phyloP scores from a whole-genome alignment of 164 flowering plant genomes.

The Buxus sempervirens region DNA sequence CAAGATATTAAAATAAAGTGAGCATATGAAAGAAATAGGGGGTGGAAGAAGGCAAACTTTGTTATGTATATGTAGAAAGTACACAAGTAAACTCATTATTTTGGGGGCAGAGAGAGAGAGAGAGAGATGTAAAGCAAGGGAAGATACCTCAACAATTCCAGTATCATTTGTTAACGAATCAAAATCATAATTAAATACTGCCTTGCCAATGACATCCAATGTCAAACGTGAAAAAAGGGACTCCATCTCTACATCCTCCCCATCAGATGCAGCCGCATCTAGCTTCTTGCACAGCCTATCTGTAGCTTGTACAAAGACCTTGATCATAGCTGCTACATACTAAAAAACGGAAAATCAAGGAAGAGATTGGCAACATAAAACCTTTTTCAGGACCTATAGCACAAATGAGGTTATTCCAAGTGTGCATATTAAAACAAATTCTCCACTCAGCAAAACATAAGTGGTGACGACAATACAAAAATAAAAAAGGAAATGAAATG shows the following conservation, averaged over 20 bases:
- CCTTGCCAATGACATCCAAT: conserved; percentile 95
- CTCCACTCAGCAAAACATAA: too few relatives aligned
- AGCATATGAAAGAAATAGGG: background rate
- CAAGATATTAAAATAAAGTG: background rate
- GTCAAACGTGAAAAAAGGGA: conserved; percentile 94
- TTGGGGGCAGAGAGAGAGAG: too few relatives aligned
- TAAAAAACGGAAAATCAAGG: conserved; percentile 24
- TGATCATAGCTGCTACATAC: conserved; percentile 94
- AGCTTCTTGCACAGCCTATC: conserved; percentile 87
- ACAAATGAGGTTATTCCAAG: too few relatives aligned
- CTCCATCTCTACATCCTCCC: conserved; percentile 98
- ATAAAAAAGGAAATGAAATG: background rate
- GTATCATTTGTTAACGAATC: conserved; percentile 90
- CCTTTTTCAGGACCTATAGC: background rate
- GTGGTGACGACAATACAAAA: too few relatives aligned
- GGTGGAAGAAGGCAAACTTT: too few relatives aligned
- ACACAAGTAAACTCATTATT: too few relatives aligned
- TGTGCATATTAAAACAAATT: too few relatives aligned
- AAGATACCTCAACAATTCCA: conserved; percentile 85
- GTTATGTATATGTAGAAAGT: too few relatives aligned
- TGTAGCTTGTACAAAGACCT: conserved; percentile 78
- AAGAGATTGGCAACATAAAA: background rate
- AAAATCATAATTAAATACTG: conserved; percentile 94
- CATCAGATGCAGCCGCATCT: conserved; percentile 74
- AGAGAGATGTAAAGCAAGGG: background rate